Evolutionary conservation across 345 rosid species (phyloP), one percentile per base, ranked within the genome.

Genomic region (Schrenkiella parvula): DNA sequence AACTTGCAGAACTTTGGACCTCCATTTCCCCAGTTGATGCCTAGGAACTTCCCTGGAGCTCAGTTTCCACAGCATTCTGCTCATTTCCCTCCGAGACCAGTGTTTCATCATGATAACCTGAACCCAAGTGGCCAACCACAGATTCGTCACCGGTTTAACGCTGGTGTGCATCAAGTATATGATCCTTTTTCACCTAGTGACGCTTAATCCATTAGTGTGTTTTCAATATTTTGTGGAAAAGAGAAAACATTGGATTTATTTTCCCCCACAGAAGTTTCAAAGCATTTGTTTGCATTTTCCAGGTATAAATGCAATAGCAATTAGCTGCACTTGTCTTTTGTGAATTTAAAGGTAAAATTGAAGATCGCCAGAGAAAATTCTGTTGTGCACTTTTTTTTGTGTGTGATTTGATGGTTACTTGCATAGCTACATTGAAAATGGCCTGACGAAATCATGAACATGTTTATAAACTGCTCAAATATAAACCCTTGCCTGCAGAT

Each of bases 171-270:
- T 44, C 98, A 87, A 78, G 75, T 84, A 32, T 95, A 89, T 71
- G 98, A 95, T 73, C 99, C 98, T 14, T 95, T 95, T 59, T 89
- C 92, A 14, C 99, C 96, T 13, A 78, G 93, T 18, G 79, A 76
- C 25, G 71, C 35, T 37, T 76, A 32, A 63, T 6, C 22, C 23
- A n/a, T 21, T 54, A 26, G 35, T 35, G 10, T 52, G 17, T 22
- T 68, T 44, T 32, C 42, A 15, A 0, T 59, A 12, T 38, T n/a
- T n/a, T 22, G 32, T 41, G 67, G 8, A 8, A 38, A 59, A 18
- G 5, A 44, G 41, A 58, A 31, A 51, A 11, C 32, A 58, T 39
- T 41, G 12, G 8, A 53, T 54, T 8, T 43, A 18, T 28, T 41
- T 66, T 65, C 8, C 4, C 42, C 2, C 5, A 14, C 53, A 26